Percentiles rank a stretch among this genome's conserved stretches.
Evolutionary conservation across 371 early-diverging fungal genomes (phyloP).

Genomic region (Dichotomocladium elegans): DNA sequence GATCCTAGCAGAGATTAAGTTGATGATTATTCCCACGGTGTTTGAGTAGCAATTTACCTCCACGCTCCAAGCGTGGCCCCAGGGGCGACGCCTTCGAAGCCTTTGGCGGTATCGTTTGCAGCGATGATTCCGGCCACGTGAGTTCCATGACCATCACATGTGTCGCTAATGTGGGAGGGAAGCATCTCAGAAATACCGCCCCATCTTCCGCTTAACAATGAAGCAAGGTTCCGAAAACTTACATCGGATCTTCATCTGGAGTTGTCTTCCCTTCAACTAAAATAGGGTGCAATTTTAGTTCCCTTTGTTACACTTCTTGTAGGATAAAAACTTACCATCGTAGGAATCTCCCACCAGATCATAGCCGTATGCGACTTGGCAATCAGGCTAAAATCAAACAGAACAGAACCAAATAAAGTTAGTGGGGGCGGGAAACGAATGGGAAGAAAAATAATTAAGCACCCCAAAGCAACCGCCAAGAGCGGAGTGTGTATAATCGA

Average conservation of each 20-base stretch:
- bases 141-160: slow-evolving; percentile 48
- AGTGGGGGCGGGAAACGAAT: not conserved
- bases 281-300: no score
- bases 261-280: no score
- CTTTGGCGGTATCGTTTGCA: slow-evolving; percentile 36
- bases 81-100: slow-evolving; percentile 29
- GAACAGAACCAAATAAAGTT: not conserved
- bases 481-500: slow-evolving; percentile 70
- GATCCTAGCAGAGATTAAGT: slow-evolving; percentile 6
- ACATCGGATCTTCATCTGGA: slow-evolving; percentile 26
- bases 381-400: slow-evolving; percentile 43
- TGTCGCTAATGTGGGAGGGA: slow-evolving; percentile 5
- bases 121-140: slow-evolving; percentile 65
- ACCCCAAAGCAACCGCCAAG: slow-evolving; percentile 69
- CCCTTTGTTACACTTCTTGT: no score
- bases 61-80: slow-evolving; percentile 19
- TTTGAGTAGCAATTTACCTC: slow-evolving; percentile 12
- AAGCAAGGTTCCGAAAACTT: not conserved
- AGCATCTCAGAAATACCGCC: no score
- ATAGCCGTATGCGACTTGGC: slow-evolving; percentile 58
- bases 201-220: not conserved
- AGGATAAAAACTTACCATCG: slow-evolving; percentile 6
- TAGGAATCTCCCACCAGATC: slow-evolving; percentile 61
- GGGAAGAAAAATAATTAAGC: slow-evolving; percentile 1
- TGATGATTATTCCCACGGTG: not conserved